Evolutionary conservation across 768 basidiomycete genomes (phyloP).

Genomic region (Leccinum longicurvipes): DNA sequence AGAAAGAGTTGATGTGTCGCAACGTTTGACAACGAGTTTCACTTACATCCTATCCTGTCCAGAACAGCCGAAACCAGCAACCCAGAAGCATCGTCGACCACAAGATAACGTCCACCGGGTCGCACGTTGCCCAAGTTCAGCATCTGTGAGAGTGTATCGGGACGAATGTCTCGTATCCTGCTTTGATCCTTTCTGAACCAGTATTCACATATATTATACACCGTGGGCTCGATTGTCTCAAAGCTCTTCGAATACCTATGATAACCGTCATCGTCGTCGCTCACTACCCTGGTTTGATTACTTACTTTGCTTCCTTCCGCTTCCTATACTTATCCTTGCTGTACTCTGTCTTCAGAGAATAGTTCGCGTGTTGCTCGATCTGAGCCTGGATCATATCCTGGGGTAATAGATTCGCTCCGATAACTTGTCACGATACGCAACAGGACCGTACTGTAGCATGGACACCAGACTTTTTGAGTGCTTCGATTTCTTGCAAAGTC

Average conservation of each 20-base stretch:
- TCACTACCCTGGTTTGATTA: neutral
- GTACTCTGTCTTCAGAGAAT: slow-evolving; percentile 93
- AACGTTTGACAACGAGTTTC: neutral
- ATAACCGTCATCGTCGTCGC: neutral
- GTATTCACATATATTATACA: slow-evolving; percentile 85
- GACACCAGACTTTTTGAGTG: slow-evolving; percentile 75
- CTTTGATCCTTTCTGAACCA: slow-evolving; percentile 84
- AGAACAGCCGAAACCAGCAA: slow-evolving; percentile 80
- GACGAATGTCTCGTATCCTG: slow-evolving; percentile 78
- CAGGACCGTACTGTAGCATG: slow-evolving; percentile 61
- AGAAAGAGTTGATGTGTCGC: slow-evolving; percentile 1
- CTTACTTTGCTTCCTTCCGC: slow-evolving; percentile 94
- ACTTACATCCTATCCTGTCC: slow-evolving; percentile 79
- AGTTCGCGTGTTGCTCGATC: slow-evolving; percentile 90
- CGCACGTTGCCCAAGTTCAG: slow-evolving; percentile 78
- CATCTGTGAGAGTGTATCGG: slow-evolving; percentile 87
- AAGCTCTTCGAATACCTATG: slow-evolving; percentile 83
- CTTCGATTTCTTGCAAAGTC: slow-evolving; percentile 78
- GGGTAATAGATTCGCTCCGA: slow-evolving; percentile 9
- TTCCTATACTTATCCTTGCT: slow-evolving; percentile 98
- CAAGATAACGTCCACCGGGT: slow-evolving; percentile 84
- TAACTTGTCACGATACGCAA: neutral
- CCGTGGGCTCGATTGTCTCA: slow-evolving; percentile 81
- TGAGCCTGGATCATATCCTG: slow-evolving; percentile 95
- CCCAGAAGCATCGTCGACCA: slow-evolving; percentile 91